A percentile compares a stretch with the other conserved stretches of the same genome.
Conservation (phyloP, 768 basidiomycete species). For the Strobilomyces dryophilus region DNA sequence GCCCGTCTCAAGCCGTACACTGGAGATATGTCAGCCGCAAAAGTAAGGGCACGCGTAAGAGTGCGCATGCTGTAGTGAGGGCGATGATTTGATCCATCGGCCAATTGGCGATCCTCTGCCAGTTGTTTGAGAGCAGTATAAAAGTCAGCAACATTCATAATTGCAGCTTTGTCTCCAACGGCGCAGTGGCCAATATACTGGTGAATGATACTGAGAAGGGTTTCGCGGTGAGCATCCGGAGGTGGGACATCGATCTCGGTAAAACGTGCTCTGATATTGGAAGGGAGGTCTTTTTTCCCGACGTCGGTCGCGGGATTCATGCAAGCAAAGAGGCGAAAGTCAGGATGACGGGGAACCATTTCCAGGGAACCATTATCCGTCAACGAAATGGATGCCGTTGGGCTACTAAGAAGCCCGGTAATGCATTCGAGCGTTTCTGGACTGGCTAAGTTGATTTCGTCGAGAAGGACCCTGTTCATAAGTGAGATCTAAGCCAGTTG, state of each 20-base stretch:
- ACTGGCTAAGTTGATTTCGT: slow-evolving; percentile 94
- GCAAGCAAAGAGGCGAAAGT: slow-evolving; percentile 96
- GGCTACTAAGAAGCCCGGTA: slow-evolving; percentile 79
- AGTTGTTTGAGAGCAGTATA: slow-evolving; percentile 78
- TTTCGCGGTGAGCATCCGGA: slow-evolving; percentile 89
- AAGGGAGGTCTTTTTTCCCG: slow-evolving; percentile 95
- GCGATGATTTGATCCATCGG: slow-evolving; percentile 88
- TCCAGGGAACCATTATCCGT: slow-evolving; percentile 92
- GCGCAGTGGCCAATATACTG: slow-evolving; percentile 87
- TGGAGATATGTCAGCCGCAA: slow-evolving; percentile 77
- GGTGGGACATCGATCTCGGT: slow-evolving; percentile 95
- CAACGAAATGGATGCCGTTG: slow-evolving; percentile 84
- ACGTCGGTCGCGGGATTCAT: slow-evolving; percentile 99
- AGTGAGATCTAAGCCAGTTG: slow-evolving; percentile 1
- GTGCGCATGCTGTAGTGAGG: slow-evolving; percentile 99
- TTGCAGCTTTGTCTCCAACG: slow-evolving; percentile 78
- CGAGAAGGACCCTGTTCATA: slow-evolving; percentile 75
- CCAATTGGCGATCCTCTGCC: slow-evolving; percentile 69
- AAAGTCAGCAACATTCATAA: slow-evolving; percentile 91
- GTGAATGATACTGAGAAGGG: slow-evolving; percentile 77
- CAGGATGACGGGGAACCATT: slow-evolving; percentile 85
- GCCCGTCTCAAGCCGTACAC: slow-evolving; percentile 79
- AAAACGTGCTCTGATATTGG: slow-evolving; percentile 85
- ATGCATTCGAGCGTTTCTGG: slow-evolving; percentile 93
- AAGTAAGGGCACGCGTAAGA: slow-evolving; percentile 83